Percentiles rank a stretch among this genome's conserved stretches.
phyloP scores from a whole-genome alignment of 116 monocot species.

The Dioscorea cayenensis region DNA sequence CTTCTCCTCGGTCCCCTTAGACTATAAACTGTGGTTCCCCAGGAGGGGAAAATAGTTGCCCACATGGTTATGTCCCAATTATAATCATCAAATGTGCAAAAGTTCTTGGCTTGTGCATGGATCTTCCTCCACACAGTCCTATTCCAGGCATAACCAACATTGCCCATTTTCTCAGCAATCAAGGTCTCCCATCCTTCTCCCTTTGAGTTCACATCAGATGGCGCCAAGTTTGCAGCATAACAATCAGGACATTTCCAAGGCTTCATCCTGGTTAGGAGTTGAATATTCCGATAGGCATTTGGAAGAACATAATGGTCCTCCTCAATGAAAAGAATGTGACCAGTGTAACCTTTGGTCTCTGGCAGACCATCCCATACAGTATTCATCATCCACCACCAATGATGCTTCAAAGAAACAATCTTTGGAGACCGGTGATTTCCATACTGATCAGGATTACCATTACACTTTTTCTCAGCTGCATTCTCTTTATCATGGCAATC shows the following conservation, averaged over 20 bases:
- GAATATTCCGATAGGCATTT: constrained; percentile 83
- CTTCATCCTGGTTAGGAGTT: constrained; percentile 60
- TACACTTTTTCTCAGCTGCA: constrained; percentile 43
- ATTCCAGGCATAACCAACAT: constrained; percentile 90
- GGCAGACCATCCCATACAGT: constrained; percentile 90
- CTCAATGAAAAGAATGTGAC: constrained; percentile 91
- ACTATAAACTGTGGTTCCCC: constrained; percentile 57
- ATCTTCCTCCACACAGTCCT: constrained; percentile 90
- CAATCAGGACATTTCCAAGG: constrained; percentile 62
- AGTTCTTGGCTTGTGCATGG: constrained; percentile 73
- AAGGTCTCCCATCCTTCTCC: constrained; percentile 75
- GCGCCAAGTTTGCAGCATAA: constrained; percentile 86
- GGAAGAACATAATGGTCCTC: constrained; percentile 95
- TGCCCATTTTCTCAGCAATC: constrained; percentile 92
- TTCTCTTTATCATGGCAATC: constrained; percentile 72
- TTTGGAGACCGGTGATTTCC: constrained; percentile 81
- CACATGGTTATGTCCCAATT: constrained; percentile 99
- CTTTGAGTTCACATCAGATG: constrained; percentile 77
- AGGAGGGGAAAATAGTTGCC: constrained; percentile 88
- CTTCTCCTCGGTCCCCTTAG: constrained; percentile 84
- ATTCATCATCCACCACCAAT: constrained; percentile 99
- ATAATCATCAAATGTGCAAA: constrained; percentile 91
- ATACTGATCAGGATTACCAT: constrained; percentile 76
- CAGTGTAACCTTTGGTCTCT: constrained; percentile 50
- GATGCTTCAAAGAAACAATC: constrained; percentile 95